Evolutionary conservation across 768 basidiomycete genomes (phyloP).

Genomic region (Termitomyces titanicus): DNA sequence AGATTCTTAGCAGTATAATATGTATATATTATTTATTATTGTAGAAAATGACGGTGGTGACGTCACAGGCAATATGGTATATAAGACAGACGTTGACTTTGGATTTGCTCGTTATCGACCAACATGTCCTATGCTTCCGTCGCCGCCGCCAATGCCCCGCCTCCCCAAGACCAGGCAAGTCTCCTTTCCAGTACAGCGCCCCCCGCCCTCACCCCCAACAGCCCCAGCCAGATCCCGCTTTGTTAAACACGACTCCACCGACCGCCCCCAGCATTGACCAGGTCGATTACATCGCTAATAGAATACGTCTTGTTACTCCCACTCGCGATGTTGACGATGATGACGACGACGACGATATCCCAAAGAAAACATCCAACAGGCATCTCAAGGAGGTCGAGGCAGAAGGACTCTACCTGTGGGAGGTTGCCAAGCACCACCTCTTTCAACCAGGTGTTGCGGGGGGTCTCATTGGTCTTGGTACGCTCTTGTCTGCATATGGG

Average conservation of each 20-base stretch:
- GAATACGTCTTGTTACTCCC: conserved; percentile 53
- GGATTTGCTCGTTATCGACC: neutral
- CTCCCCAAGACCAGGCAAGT: conserved; percentile 41
- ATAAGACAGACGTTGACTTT: conserved; percentile 1
- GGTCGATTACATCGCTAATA: conserved; percentile 40
- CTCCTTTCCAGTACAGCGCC: neutral
- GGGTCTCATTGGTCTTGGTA: conserved; percentile 68
- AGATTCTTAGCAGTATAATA: too few relatives aligned
- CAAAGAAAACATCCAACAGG: conserved; percentile 26
- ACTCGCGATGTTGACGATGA: conserved; percentile 12
- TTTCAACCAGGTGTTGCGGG: conserved; percentile 69
- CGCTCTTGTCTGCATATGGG: conserved; percentile 16
- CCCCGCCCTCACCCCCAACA: conserved; percentile 20
- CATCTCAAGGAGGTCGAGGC: conserved; percentile 40
- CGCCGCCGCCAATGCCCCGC: conserved; percentile 54
- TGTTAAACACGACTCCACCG: conserved; percentile 51
- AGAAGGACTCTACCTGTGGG: conserved; percentile 52
- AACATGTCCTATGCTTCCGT: conserved; percentile 74
- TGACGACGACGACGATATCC: conserved; percentile 6
- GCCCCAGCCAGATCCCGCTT: conserved; percentile 62
- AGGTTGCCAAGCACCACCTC: conserved; percentile 46
- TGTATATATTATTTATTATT: too few relatives aligned
- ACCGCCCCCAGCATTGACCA: conserved; percentile 27
- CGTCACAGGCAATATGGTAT: conserved; percentile 4
- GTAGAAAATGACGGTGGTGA: conserved; percentile 13